Evolutionary conservation across 1,139 yeast genomes (phyloP), one percentile per base, ranked within the genome.

Genomic region (Diutina siamensis): DNA sequence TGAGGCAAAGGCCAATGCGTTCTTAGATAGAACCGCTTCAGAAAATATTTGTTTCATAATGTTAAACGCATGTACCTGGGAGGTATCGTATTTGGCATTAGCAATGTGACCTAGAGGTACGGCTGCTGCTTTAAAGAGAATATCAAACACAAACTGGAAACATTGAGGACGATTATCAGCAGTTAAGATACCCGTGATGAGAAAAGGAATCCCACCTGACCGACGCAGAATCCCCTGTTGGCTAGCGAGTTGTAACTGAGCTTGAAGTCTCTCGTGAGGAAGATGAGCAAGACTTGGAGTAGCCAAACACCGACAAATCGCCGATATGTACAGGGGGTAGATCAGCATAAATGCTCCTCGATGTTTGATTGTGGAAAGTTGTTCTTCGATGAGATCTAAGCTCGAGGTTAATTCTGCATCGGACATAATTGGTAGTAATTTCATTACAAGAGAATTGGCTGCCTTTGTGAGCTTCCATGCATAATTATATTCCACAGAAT

Each of bases 1-100:
- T 7, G 32, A 10, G n/a, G 21, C 31, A 15, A 12, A 38, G 20
- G 20, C 20, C 5, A 22, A 9, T 10, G 18, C 31, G 9, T 25
- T 3, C 2, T 15, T 15, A 3, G 21, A 31, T 5, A 38, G 17
- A 3, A 17, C 18, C 19, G 42, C 19, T 7, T 38, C 42, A 13
- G 31, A n/a, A 25, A 38, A 38, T 17, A 38, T n/a, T n/a, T 38
- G 42, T 25, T 38, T 38, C 32, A 38, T 38, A 9, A 25, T 25
- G 32, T 38, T 38, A 15, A 38, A 38, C 7, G 42, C 42, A 15
- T 38, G 42, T 21, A 38, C 42, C n/a, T 38, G 42, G 13, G 21
- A 27, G 13, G 12, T 17, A 17, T 38, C 42, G 21, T 25, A 38
- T 15, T 25, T 22, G 32, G 42, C 42, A 38, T 38, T 20, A 4